Percentiles rank a stretch among this genome's conserved stretches.
Conservation (phyloP, 305 asterid genomes). For the Withania somnifera region DNA sequence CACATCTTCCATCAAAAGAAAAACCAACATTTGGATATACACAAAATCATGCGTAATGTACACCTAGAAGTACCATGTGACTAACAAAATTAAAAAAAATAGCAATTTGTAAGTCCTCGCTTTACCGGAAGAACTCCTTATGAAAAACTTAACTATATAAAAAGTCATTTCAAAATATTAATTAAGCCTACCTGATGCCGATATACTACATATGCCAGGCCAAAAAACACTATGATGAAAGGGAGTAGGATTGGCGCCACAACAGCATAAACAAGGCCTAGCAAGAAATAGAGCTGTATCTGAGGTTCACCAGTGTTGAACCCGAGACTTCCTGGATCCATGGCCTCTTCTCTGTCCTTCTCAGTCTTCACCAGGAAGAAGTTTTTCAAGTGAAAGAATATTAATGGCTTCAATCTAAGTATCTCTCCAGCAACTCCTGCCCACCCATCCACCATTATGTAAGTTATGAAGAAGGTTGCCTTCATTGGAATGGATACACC, state of each 20-base stretch:
- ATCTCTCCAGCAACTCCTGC: constrained; percentile 94
- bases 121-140: not conserved
- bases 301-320: constrained; percentile 95
- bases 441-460: constrained; percentile 96
- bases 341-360: constrained; percentile 80
- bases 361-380: constrained; percentile 88
- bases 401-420: constrained; percentile 64
- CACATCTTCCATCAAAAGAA: not conserved
- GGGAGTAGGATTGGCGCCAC: constrained; percentile 92
- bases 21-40: not conserved
- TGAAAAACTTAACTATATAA: too few relatives aligned
- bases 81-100: not conserved
- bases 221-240: constrained; percentile 78
- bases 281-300: constrained; percentile 82
- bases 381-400: constrained; percentile 74
- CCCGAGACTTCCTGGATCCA: constrained; percentile 93
- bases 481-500: constrained; percentile 94
- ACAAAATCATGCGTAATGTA: not conserved
- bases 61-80: not conserved
- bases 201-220: constrained; percentile 62
- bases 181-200: constrained; percentile 75
- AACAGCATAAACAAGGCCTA: constrained; percentile 85
- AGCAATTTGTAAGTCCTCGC: not conserved
- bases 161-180: not conserved
- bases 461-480: constrained; percentile 87